Evolutionary conservation across 1,284 basidiomycete genomes (phyloP).

Genomic region (Fomitopsis pinicola): DNA sequence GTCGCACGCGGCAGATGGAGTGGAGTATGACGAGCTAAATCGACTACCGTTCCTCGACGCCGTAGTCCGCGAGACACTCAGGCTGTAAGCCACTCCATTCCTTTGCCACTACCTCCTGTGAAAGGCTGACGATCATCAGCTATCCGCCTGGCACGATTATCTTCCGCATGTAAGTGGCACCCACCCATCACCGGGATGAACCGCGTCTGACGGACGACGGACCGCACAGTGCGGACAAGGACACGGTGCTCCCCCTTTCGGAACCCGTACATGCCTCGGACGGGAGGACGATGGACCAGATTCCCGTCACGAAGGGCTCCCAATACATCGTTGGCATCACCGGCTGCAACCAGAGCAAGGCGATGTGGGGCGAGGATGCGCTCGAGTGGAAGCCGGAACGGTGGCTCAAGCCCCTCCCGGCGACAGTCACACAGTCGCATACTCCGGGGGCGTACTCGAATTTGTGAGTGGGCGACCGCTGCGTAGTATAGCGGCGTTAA

Average conservation of each 20-base stretch:
- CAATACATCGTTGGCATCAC: constrained; percentile 41
- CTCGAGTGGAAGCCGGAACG: constrained; percentile 40
- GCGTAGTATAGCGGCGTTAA: neutral
- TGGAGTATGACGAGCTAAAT: constrained; percentile 4
- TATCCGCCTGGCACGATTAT: neutral
- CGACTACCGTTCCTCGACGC: constrained; percentile 6
- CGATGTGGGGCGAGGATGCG: constrained; percentile 55
- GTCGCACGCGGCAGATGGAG: neutral
- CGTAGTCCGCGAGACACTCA: constrained; percentile 13
- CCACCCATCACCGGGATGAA: no score
- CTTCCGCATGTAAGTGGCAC: neutral
- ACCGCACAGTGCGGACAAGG: constrained; percentile 13
- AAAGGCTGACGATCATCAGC: neutral
- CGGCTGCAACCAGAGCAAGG: constrained; percentile 38
- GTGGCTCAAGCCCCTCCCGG: constrained; percentile 21
- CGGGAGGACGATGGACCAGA: constrained; percentile 31
- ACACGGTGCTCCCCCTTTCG: constrained; percentile 20
- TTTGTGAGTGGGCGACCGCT: constrained; percentile 13
- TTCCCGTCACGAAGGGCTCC: constrained; percentile 44
- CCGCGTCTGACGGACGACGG: no score
- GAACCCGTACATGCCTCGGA: constrained; percentile 16
- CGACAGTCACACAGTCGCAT: constrained; percentile 10
- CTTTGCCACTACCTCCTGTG: no score
- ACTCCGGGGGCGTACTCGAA: constrained; percentile 25
- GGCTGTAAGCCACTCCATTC: constrained; percentile 9